Evolutionary conservation across 495 filamentous ascomycete species (phyloP), one percentile per base, ranked within the genome.

Genomic region (Tetracladium setigerum): DNA sequence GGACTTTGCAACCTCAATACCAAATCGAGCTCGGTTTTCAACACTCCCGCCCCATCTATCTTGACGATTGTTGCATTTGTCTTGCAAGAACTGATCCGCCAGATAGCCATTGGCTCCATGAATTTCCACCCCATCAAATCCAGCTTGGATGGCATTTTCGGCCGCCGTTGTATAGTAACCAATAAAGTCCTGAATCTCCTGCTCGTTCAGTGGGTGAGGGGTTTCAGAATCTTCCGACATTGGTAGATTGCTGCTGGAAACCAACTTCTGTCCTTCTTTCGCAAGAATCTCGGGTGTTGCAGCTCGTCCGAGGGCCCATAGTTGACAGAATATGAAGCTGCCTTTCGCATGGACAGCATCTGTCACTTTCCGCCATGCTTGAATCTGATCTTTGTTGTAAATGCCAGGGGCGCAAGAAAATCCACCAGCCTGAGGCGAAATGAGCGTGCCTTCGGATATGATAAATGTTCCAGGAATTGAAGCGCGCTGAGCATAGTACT

Each of bases 111-210:
- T 87, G 4, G 81, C 80, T 30, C 65, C 80, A 56, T 87, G 82
- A 43, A 87, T 65, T 64, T 89, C 84, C 6, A 89, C 81, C 19
- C 81, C 83, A 52, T 87, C 84, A 47, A 87, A 88, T 8, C 84
- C 84, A 1, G 84, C 84, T 10, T 64, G 64, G 12, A 86, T 67
- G 5, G 82, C 81, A 44, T 77, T 79, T 44, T 67, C 61, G 2
- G 83, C 77, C 13, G 81, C 83, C 14, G 67, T 50, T 7, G 69
- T 78, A 41, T 78, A 85, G 52, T 75, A 72, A 0, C 56, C 43
- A 16, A 85, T 70, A 9, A 61, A 72, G 5, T 62, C 50, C 39
- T 66, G 46, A 47, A 87, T 83, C 33, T 86, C 78, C 4, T 70
- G 65, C 31, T 67, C 60, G 1, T 68, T 75, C 56, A 87, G 51